phyloP scores from a whole-genome alignment of 2,329 filamentous ascomycete species.

The Calonectria pseudoturangicola region DNA sequence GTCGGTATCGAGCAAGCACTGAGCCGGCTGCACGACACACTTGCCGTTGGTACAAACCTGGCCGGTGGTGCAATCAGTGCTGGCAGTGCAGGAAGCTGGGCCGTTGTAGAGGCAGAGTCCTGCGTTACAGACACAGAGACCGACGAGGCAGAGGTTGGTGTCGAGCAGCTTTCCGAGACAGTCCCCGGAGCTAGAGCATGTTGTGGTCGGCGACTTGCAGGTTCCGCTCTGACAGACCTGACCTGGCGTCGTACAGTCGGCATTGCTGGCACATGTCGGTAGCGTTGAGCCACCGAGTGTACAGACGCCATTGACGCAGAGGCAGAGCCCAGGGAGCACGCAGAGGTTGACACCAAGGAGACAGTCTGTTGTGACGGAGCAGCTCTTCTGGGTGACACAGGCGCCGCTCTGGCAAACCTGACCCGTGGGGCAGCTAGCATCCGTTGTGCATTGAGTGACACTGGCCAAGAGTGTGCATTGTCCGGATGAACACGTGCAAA shows the following conservation, averaged over 20 bases:
- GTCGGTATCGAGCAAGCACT: slow-evolving; percentile 25
- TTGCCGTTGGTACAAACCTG: slow-evolving; percentile 26
- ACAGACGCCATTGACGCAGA: slow-evolving; percentile 44
- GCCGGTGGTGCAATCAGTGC: background rate
- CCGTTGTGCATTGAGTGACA: slow-evolving; percentile 28
- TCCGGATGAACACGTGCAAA: slow-evolving; percentile 40
- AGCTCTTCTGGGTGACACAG: slow-evolving; percentile 33
- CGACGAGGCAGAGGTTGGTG: slow-evolving; percentile 26
- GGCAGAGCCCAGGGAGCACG: slow-evolving; percentile 35
- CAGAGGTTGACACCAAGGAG: slow-evolving; percentile 37
- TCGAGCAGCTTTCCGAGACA: slow-evolving; percentile 30
- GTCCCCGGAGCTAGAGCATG: slow-evolving; percentile 10
- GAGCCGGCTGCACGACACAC: slow-evolving; percentile 2
- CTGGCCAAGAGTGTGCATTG: slow-evolving; percentile 27
- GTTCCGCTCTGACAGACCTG: slow-evolving; percentile 38
- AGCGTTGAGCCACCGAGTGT: slow-evolving; percentile 31
- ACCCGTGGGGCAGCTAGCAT: slow-evolving; percentile 28
- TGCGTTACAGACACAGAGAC: slow-evolving; percentile 30
- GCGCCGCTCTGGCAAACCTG: slow-evolving; percentile 40
- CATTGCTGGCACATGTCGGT: slow-evolving; percentile 20
- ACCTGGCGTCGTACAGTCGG: slow-evolving; percentile 28
- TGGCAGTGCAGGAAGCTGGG: slow-evolving; percentile 17
- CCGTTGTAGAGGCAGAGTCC: slow-evolving; percentile 36
- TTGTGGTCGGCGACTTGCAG: slow-evolving; percentile 7
- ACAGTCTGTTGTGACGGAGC: slow-evolving; percentile 28